These are phyloP conservation scores for Cadophora sp. DNA, from an alignment of 2,329 filamentous ascomycete species.

Conservation along the genomic window DNA sequence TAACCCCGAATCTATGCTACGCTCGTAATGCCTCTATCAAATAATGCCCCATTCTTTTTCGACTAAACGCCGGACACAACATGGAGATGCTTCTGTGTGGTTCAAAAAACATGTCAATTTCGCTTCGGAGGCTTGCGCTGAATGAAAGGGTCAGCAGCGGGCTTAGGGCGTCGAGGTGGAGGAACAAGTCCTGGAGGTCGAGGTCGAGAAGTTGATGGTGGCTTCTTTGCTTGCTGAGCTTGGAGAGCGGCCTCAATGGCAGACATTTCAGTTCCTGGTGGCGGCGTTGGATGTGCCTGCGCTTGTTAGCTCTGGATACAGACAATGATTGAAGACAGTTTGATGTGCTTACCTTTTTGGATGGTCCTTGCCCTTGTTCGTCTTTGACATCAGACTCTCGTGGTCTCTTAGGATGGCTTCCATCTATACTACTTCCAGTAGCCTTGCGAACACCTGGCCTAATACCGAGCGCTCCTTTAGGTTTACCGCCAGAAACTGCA, in stretches of 20 bases:
- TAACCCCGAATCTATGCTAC: constrained; percentile 4
- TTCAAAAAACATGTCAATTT: neutral
- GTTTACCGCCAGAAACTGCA: constrained; percentile 1
- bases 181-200: constrained; percentile 32
- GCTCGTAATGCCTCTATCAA: neutral
- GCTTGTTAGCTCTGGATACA: constrained; percentile 12
- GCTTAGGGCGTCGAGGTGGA: constrained; percentile 36
- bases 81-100: neutral
- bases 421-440: neutral
- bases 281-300: constrained; percentile 8
- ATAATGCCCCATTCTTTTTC: neutral
- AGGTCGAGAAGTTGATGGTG: constrained; percentile 26
- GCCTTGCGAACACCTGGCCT: constrained; percentile 20
- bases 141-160: constrained; percentile 40
- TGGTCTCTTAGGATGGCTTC: constrained; percentile 28
- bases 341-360: constrained; percentile 32
- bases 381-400: constrained; percentile 31
- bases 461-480: constrained; percentile 13
- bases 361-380: constrained; percentile 10
- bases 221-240: constrained; percentile 34
- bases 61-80: neutral
- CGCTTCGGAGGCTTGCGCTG: constrained; percentile 32
- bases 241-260: constrained; percentile 34
- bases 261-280: constrained; percentile 12
- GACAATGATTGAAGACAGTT: neutral